phyloP scores from a whole-genome alignment of 1,139 yeast genomes.

The Debaryomycetaceae sp. region DNA sequence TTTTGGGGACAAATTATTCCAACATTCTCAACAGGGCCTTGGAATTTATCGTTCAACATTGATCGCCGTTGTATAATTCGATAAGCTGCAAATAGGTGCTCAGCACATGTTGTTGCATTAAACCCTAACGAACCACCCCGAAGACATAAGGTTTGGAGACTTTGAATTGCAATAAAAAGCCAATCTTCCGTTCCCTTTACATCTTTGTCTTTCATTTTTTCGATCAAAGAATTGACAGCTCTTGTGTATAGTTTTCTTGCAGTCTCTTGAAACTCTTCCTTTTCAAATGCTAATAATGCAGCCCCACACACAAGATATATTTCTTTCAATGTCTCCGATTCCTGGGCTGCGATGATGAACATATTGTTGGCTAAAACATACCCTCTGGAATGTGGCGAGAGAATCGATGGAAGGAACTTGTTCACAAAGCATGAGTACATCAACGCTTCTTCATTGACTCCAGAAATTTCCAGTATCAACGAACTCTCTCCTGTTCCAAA shows the following conservation, averaged over 20 bases:
- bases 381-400: slow-evolving; percentile 1
- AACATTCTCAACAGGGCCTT: not conserved
- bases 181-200: slow-evolving; percentile 4
- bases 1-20: not conserved
- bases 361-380: not conserved
- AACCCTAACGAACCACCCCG: slow-evolving; percentile 1
- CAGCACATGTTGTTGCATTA: slow-evolving; percentile 5
- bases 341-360: slow-evolving; percentile 1
- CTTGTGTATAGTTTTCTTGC: slow-evolving; percentile 2
- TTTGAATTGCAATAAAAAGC: slow-evolving; percentile 5
- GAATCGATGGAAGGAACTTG: slow-evolving; percentile 5
- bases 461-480: not conserved
- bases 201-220: slow-evolving; percentile 1
- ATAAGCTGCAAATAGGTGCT: slow-evolving; percentile 4
- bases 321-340: not conserved
- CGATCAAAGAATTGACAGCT: slow-evolving; percentile 1
- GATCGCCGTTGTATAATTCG: slow-evolving; percentile 3
- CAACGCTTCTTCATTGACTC: not conserved
- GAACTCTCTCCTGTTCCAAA: not conserved
- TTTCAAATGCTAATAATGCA: slow-evolving; percentile 4
- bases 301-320: slow-evolving; percentile 6
- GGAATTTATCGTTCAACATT: not conserved
- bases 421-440: slow-evolving; percentile 2
- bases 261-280: not conserved
- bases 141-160: slow-evolving; percentile 4